A percentile compares a stretch with the other conserved stretches of the same genome.
phyloP scores from a whole-genome alignment of 176 grass and related monocot species.

The Phoenix roebelenii region DNA sequence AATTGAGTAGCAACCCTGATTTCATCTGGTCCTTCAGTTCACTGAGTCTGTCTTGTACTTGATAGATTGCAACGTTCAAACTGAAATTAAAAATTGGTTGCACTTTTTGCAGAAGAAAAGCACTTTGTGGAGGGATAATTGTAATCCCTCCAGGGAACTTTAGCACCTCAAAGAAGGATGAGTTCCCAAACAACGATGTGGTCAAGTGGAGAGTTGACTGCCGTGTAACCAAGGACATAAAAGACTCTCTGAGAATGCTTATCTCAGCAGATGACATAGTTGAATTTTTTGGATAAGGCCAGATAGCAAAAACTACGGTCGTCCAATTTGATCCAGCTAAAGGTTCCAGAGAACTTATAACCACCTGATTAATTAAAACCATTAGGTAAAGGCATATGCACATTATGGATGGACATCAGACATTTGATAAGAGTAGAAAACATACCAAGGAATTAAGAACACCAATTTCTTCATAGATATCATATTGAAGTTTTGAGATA shows the following conservation, averaged over 20 bases:
- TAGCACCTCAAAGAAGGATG: conserved; percentile 57
- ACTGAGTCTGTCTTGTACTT: conserved; percentile 50
- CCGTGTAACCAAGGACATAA: conserved; percentile 60
- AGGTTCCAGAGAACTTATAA: conserved; percentile 51
- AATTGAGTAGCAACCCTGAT: conserved; percentile 52
- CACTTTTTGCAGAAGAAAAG: conserved; percentile 69
- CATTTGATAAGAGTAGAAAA: not conserved
- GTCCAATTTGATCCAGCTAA: conserved; percentile 51
- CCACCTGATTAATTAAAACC: conserved; percentile 37
- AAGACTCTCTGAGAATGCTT: conserved; percentile 70
- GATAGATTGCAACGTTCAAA: conserved; percentile 64
- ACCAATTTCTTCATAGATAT: conserved; percentile 83
- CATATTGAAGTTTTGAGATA: conserved; percentile 61
- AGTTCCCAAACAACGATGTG: conserved; percentile 50
- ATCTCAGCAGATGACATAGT: conserved; percentile 53
- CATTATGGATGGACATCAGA: too few relatives aligned
- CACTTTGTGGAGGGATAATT: conserved; percentile 75
- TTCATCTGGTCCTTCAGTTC: conserved; percentile 86
- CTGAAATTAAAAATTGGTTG: conserved; percentile 76
- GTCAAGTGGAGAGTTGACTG: conserved; percentile 74
- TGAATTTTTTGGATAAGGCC: conserved; percentile 59
- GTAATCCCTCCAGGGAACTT: conserved; percentile 88
- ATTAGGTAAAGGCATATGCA: conserved; percentile 1
- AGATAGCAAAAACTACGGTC: conserved; percentile 68
- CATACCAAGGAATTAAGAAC: conserved; percentile 71